Conservation (phyloP, 2,329 filamentous ascomycete species). For the Trichophaea hybrida region DNA sequence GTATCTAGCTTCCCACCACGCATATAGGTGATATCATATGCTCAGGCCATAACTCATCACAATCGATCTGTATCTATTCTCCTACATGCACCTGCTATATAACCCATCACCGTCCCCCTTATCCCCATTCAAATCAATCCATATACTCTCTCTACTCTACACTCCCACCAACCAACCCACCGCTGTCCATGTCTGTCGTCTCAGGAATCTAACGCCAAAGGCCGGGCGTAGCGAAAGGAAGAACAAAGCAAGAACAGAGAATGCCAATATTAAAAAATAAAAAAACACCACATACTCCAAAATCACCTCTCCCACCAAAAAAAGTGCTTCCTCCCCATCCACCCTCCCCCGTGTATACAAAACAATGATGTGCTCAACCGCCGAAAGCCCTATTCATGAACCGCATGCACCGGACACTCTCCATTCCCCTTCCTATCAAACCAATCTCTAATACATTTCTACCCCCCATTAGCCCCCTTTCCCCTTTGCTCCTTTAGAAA, state of each 20-base stretch:
- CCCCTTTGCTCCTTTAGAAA: neutral
- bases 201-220: neutral
- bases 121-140: too few species aligned
- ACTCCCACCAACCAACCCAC: neutral
- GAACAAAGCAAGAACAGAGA: slow-evolving; percentile 2
- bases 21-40: too few species aligned
- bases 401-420: slow-evolving; percentile 21
- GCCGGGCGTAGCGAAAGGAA: neutral
- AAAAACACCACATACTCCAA: neutral
- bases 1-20: too few species aligned
- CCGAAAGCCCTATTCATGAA: slow-evolving; percentile 14
- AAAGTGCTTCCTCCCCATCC: neutral
- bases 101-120: too few species aligned
- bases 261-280: neutral
- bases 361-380: neutral
- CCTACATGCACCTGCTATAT: too few species aligned
- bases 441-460: slow-evolving; percentile 24
- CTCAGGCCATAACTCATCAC: too few species aligned
- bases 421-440: slow-evolving; percentile 24
- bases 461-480: neutral
- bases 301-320: neutral
- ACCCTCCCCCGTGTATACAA: neutral
- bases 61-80: too few species aligned
- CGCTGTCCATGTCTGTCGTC: neutral
- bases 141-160: neutral